A percentile compares a stretch with the other conserved stretches of the same genome.
Evolutionary conservation across 768 basidiomycete species (phyloP).

Genomic region (Leccinum subgranulosum): DNA sequence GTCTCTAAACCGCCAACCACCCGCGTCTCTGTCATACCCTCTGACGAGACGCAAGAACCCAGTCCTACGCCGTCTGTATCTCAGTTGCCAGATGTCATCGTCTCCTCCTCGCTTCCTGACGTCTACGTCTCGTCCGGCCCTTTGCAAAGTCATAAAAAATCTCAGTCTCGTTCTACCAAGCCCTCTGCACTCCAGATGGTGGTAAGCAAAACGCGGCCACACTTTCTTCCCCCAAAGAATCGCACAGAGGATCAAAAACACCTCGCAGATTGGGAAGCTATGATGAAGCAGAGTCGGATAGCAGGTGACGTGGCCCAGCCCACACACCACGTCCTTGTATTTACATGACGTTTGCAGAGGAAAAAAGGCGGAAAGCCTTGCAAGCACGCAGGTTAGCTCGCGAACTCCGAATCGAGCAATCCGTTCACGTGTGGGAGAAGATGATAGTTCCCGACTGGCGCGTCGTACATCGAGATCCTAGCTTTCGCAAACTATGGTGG

Average conservation of each 20-base stretch:
- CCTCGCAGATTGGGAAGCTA: constrained; percentile 79
- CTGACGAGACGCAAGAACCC: background rate
- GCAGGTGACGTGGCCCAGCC: constrained; percentile 48
- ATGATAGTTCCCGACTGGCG: constrained; percentile 83
- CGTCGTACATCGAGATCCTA: constrained; percentile 61
- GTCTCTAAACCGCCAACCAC: constrained; percentile 34
- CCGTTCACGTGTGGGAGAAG: constrained; percentile 71
- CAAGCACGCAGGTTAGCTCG: constrained; percentile 60
- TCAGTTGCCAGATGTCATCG: constrained; percentile 24
- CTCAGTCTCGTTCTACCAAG: constrained; percentile 54
- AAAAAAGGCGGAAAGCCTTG: constrained; percentile 61
- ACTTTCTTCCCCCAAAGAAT: constrained; percentile 80
- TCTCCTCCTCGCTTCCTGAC: constrained; percentile 31
- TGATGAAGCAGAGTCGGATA: constrained; percentile 79
- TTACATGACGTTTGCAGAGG: constrained; percentile 44
- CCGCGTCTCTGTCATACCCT: constrained; percentile 23
- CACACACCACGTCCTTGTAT: background rate
- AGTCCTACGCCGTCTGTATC: constrained; percentile 9
- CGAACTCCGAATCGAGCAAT: constrained; percentile 68
- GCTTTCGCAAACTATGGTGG: constrained; percentile 80
- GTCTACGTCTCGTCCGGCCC: constrained; percentile 14
- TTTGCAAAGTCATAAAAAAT: constrained; percentile 36
- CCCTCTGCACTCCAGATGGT: constrained; percentile 77
- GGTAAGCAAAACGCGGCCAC: constrained; percentile 79
- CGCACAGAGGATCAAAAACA: constrained; percentile 79